These are phyloP conservation scores for Chytridiales sp. DNA, from an alignment of 371 early-diverging fungal species.

Conservation along the genomic window DNA sequence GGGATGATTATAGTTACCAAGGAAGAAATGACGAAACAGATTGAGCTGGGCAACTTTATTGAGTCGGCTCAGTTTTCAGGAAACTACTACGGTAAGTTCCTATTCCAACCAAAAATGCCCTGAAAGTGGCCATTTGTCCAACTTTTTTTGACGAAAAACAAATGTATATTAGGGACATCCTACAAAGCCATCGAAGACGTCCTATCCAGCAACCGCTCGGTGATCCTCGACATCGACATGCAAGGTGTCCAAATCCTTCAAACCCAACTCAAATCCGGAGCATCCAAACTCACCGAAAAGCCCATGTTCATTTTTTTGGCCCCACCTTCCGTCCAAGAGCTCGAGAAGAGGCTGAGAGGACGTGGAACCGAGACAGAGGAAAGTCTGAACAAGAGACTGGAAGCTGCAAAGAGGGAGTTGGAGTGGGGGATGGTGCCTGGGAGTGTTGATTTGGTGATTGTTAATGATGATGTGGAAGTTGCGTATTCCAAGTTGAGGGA, in stretches of 20 bases:
- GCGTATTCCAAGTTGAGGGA: slow-evolving; percentile 63
- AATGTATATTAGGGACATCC: slow-evolving; percentile 52
- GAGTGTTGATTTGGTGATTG: slow-evolving; percentile 77
- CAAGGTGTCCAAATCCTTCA: slow-evolving; percentile 42
- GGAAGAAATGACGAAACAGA: slow-evolving; percentile 68
- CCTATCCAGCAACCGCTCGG: slow-evolving; percentile 66
- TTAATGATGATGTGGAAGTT: slow-evolving; percentile 82
- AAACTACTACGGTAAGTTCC: slow-evolving; percentile 73
- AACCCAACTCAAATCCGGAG: slow-evolving; percentile 69
- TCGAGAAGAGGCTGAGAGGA: slow-evolving; percentile 79
- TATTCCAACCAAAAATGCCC: background rate
- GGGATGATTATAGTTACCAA: slow-evolving; percentile 9
- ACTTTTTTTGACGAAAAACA: background rate
- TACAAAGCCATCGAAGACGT: slow-evolving; percentile 78
- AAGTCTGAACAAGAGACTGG: slow-evolving; percentile 67
- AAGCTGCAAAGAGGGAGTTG: slow-evolving; percentile 76
- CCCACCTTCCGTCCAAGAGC: slow-evolving; percentile 75
- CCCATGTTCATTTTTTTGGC: slow-evolving; percentile 74
- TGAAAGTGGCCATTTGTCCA: background rate
- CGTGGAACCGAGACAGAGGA: slow-evolving; percentile 91
- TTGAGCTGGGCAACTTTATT: slow-evolving; percentile 74
- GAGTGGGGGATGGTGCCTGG: slow-evolving; percentile 79
- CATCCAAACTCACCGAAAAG: slow-evolving; percentile 73
- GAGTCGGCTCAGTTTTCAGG: slow-evolving; percentile 95
- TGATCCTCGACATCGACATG: slow-evolving; percentile 92